Evolutionary conservation across 2,329 filamentous ascomycete species (phyloP).

Genomic region (Ophiostoma montium): DNA sequence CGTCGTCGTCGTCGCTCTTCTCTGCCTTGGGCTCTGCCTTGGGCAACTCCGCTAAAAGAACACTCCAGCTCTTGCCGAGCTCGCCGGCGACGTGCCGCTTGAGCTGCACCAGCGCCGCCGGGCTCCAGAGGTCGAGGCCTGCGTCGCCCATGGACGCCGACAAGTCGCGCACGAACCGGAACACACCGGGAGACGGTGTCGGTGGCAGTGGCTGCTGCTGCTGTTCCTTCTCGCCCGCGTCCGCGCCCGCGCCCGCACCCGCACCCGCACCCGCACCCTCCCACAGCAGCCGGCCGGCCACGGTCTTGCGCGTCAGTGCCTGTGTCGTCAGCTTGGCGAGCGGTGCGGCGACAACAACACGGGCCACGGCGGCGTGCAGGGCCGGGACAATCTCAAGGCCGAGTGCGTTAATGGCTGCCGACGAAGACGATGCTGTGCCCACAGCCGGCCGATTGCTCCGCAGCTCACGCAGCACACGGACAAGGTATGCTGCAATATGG

Average conservation of each 20-base stretch:
- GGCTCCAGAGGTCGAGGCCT: slow-evolving; percentile 73
- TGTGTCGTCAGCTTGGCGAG: slow-evolving; percentile 33
- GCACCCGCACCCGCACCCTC: slow-evolving; percentile 82
- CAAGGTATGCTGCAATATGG: slow-evolving; percentile 47
- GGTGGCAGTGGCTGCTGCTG: slow-evolving; percentile 59
- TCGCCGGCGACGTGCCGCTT: slow-evolving; percentile 42
- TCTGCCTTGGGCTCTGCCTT: slow-evolving; percentile 1
- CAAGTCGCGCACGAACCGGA: slow-evolving; percentile 55
- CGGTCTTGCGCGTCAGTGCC: slow-evolving; percentile 28
- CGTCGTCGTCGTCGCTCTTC: slow-evolving; percentile 9
- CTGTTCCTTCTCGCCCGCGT: no score
- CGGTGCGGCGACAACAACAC: slow-evolving; percentile 33
- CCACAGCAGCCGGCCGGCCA: slow-evolving; percentile 59
- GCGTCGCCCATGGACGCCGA: slow-evolving; percentile 51
- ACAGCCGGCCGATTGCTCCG: slow-evolving; percentile 44
- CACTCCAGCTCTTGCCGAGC: slow-evolving; percentile 37
- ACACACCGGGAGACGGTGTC: slow-evolving; percentile 62
- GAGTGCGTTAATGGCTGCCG: slow-evolving; percentile 31
- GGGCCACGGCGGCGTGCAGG: slow-evolving; percentile 49
- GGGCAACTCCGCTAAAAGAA: no score
- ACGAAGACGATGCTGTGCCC: slow-evolving; percentile 15
- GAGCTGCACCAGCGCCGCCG: slow-evolving; percentile 45
- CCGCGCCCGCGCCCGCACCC: slow-evolving; percentile 77
- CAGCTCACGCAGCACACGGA: slow-evolving; percentile 63
- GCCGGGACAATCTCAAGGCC: slow-evolving; percentile 45